Evolutionary conservation across 768 basidiomycete genomes (phyloP).

Genomic region (Pulveroboletus sp.): DNA sequence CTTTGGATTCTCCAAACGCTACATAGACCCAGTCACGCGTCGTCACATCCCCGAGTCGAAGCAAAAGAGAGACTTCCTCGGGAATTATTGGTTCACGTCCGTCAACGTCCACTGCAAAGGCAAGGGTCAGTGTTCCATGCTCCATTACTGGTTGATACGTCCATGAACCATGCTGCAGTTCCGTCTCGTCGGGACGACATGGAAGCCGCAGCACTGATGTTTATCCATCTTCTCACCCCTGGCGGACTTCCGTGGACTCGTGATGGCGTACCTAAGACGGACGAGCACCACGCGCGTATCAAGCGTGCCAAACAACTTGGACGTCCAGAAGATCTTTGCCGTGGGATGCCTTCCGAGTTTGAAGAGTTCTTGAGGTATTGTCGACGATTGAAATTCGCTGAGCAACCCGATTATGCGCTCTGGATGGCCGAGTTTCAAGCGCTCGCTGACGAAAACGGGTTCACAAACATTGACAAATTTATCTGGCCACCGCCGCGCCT

Average conservation of each 20-base stretch:
- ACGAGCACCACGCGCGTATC: slow-evolving; percentile 56
- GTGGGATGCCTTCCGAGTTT: slow-evolving; percentile 64
- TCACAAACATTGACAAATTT: slow-evolving; percentile 53
- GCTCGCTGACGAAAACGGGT: slow-evolving; percentile 60
- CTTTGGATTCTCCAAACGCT: slow-evolving; percentile 79
- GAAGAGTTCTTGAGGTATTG: slow-evolving; percentile 76
- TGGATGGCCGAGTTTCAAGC: slow-evolving; percentile 66
- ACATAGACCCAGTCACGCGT: slow-evolving; percentile 59
- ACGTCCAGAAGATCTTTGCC: slow-evolving; percentile 62
- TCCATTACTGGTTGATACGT: slow-evolving; percentile 14
- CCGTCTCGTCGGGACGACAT: slow-evolving; percentile 78
- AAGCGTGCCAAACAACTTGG: slow-evolving; percentile 62
- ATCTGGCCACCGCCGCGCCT: slow-evolving; percentile 65
- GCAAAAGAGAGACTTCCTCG: slow-evolving; percentile 68
- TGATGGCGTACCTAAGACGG: slow-evolving; percentile 73
- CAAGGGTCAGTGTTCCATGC: slow-evolving; percentile 45
- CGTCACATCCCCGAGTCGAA: slow-evolving; percentile 72
- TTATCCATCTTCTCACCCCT: slow-evolving; percentile 76
- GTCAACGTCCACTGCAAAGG: slow-evolving; percentile 75
- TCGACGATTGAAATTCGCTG: slow-evolving; percentile 62
- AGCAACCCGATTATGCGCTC: slow-evolving; percentile 59
- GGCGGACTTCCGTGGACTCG: slow-evolving; percentile 75
- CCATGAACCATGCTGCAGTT: slow-evolving; percentile 41
- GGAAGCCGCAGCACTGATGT: slow-evolving; percentile 73
- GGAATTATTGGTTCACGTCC: slow-evolving; percentile 84